phyloP scores from a whole-genome alignment of 202 grass and related monocot genomes.

The Dendrocalamus latiflorus region DNA sequence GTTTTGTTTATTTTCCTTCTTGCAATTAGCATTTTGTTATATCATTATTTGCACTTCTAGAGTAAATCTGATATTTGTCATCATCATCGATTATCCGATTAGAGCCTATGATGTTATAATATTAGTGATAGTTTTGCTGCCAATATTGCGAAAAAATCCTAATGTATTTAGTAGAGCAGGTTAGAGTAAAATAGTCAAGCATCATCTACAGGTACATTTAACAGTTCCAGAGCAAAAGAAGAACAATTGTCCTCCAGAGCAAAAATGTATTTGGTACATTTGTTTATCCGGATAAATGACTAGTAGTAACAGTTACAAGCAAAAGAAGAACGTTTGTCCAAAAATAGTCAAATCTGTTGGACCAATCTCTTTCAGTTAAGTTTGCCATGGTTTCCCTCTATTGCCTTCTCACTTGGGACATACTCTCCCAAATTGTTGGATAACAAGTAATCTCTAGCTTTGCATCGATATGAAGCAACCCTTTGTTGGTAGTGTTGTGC shows the following conservation, averaged over 20 bases:
- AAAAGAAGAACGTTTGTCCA: not conserved
- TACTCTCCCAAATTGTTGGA: conserved; percentile 28
- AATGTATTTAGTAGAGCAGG: not conserved
- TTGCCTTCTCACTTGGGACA: conserved; percentile 16
- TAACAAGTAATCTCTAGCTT: conserved; percentile 22
- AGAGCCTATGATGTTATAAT: too few relatives aligned
- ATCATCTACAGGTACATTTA: not conserved
- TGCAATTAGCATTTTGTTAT: not conserved
- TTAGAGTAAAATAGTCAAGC: not conserved
- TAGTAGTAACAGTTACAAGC: not conserved
- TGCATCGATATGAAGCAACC: conserved; percentile 32
- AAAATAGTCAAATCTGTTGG: not conserved
- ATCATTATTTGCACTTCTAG: not conserved
- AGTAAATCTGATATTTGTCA: not conserved
- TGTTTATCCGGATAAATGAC: not conserved
- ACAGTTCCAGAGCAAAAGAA: not conserved
- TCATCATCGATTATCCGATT: not conserved
- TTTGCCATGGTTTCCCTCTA: not conserved
- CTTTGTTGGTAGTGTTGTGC: not conserved
- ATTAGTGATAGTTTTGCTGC: not conserved
- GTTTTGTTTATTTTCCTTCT: not conserved
- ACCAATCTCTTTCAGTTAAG: conserved; percentile 24
- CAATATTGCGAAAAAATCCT: not conserved
- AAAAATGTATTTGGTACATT: not conserved
- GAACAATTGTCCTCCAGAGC: too few relatives aligned